Conservation (phyloP, 176 grass and related monocot species). For the Aegilops bicornis region DNA sequence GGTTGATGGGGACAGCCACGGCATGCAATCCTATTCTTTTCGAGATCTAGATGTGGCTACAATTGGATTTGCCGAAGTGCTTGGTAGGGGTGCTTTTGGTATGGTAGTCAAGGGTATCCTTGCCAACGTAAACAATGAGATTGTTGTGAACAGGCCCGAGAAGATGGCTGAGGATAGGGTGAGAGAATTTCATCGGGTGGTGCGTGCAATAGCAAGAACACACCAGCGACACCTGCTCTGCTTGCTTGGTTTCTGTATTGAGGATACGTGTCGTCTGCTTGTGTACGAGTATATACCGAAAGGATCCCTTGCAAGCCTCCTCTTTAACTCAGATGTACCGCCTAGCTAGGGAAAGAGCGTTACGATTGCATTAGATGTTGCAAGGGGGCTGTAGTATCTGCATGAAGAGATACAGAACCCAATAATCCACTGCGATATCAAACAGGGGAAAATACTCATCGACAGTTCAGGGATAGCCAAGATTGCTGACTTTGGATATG, state of each 20-base stretch:
- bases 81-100: slow-evolving; percentile 44
- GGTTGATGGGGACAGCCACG: no score
- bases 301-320: slow-evolving; percentile 47
- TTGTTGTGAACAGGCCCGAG: slow-evolving; percentile 55
- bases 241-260: slow-evolving; percentile 53
- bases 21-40: no score
- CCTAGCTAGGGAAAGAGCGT: slow-evolving; percentile 31
- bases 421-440: slow-evolving; percentile 43
- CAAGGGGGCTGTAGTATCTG: slow-evolving; percentile 30
- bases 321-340: slow-evolving; percentile 20
- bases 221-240: slow-evolving; percentile 62
- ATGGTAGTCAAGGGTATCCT: slow-evolving; percentile 36
- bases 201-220: neutral
- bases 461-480: slow-evolving; percentile 28
- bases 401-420: slow-evolving; percentile 24
- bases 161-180: slow-evolving; percentile 44
- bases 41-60: no score
- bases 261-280: neutral
- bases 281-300: neutral
- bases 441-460: slow-evolving; percentile 46
- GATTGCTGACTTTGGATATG: slow-evolving; percentile 38
- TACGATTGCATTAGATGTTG: slow-evolving; percentile 18
- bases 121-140: neutral
- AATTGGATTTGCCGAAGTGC: slow-evolving; percentile 26
- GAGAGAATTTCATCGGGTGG: slow-evolving; percentile 35